Evolutionary conservation across 2,329 filamentous ascomycete genomes (phyloP).

Genomic region (Didymella segeticola): DNA sequence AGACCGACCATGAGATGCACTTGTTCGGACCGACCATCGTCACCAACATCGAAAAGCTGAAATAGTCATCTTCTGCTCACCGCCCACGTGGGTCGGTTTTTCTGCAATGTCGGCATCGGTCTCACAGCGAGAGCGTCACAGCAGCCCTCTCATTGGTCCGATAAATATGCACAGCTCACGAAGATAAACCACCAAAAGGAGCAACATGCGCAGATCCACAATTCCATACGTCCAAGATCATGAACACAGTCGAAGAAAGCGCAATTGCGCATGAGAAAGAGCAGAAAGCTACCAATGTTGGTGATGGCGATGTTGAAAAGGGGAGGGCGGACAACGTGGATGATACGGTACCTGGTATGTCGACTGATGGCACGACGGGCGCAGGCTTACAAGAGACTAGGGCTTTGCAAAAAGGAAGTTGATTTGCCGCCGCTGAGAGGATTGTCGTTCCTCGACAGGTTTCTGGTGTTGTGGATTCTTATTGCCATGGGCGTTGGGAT

Average conservation of each 20-base stretch:
- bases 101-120: not conserved
- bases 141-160: slow-evolving; percentile 13
- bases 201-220: not conserved
- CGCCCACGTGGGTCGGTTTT: not conserved
- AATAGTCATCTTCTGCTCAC: not conserved
- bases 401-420: not conserved
- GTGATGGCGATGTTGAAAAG: slow-evolving; percentile 23
- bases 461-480: slow-evolving; percentile 69
- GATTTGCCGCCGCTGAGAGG: slow-evolving; percentile 45
- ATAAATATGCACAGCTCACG: not conserved
- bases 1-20: not conserved
- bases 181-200: not conserved
- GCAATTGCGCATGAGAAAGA: slow-evolving; percentile 11
- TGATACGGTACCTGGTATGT: slow-evolving; percentile 1
- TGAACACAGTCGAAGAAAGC: slow-evolving; percentile 27
- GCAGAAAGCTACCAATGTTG: not conserved
- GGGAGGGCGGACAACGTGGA: not conserved
- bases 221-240: not conserved
- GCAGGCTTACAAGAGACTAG: slow-evolving; percentile 4
- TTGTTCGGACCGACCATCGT: not conserved
- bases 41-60: not conserved
- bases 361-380: too few relatives aligned
- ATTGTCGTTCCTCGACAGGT: slow-evolving; percentile 54
- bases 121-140: slow-evolving; percentile 15
- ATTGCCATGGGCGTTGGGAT: slow-evolving; percentile 80